Evolutionary conservation across 2,329 filamentous ascomycete genomes (phyloP).

Genomic region (Hymenoscyphus albidus): DNA sequence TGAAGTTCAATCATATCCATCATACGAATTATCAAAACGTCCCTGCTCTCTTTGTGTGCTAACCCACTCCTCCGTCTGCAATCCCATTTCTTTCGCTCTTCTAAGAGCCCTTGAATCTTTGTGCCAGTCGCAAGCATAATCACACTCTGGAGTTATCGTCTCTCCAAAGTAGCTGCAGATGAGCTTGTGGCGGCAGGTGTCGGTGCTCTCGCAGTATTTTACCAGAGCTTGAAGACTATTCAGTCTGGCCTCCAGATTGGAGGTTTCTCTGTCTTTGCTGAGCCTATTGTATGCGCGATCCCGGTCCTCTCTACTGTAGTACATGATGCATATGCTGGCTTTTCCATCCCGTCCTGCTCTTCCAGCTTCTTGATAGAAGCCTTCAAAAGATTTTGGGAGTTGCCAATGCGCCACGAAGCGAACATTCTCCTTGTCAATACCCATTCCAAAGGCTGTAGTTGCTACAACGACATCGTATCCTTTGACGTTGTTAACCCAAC

Average conservation of each 20-base stretch:
- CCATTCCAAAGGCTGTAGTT: slow-evolving; percentile 96
- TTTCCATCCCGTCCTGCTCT: slow-evolving; percentile 87
- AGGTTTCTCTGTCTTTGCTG: slow-evolving; percentile 44
- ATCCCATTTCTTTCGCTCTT: slow-evolving; percentile 50
- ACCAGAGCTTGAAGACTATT: slow-evolving; percentile 67
- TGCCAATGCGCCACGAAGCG: slow-evolving; percentile 95
- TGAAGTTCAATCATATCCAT: slow-evolving; percentile 39
- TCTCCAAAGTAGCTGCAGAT: slow-evolving; percentile 80
- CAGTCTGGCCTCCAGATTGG: slow-evolving; percentile 48
- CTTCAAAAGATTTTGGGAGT: slow-evolving; percentile 88
- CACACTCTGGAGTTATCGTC: slow-evolving; percentile 52
- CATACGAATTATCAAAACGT: slow-evolving; percentile 52
- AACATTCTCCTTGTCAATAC: slow-evolving; percentile 92
- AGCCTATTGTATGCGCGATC: slow-evolving; percentile 64
- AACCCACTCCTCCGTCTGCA: slow-evolving; percentile 60
- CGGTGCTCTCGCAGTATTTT: slow-evolving; percentile 75
- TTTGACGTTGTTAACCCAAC: slow-evolving; percentile 68
- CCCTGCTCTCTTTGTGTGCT: slow-evolving; percentile 59
- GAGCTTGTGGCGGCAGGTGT: slow-evolving; percentile 67
- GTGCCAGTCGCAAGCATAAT: slow-evolving; percentile 75
- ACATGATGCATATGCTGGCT: slow-evolving; percentile 80
- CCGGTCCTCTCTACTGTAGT: slow-evolving; percentile 84
- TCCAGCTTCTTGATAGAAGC: slow-evolving; percentile 93
- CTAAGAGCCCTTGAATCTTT: slow-evolving; percentile 61
- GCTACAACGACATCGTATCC: slow-evolving; percentile 92